Evolutionary conservation across 2,329 filamentous ascomycete species (phyloP).

Genomic region (Sporothrix pseudoabietina): DNA sequence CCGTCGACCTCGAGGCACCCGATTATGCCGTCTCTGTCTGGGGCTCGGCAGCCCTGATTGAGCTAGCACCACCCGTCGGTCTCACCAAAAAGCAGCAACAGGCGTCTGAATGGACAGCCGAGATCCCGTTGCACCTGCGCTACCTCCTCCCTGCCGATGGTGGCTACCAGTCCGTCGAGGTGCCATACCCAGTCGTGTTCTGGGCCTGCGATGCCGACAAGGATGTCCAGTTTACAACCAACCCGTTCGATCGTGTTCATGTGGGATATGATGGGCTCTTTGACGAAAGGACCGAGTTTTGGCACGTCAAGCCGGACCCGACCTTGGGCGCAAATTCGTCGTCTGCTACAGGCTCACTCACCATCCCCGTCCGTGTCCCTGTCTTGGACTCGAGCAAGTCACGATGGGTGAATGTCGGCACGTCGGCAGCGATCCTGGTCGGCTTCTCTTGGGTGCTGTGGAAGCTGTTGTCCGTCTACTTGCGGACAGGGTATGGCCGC

Average conservation of each 20-base stretch:
- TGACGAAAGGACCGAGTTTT: conserved; percentile 75
- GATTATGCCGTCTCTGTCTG: conserved; percentile 75
- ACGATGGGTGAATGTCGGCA: conserved; percentile 56
- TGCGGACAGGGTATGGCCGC: conserved; percentile 41
- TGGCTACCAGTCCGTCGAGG: conserved; percentile 57
- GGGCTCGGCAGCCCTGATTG: conserved; percentile 77
- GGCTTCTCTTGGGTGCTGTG: conserved; percentile 72
- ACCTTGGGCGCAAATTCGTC: background rate
- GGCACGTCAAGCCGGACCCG: conserved; percentile 67
- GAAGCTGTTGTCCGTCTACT: conserved; percentile 53
- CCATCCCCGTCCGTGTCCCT: conserved; percentile 63
- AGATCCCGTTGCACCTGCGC: conserved; percentile 81
- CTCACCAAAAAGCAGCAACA: conserved; percentile 37
- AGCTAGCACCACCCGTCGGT: conserved; percentile 57
- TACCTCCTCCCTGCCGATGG: conserved; percentile 68
- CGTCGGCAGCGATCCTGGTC: conserved; percentile 58
- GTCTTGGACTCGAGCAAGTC: conserved; percentile 61
- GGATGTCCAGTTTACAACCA: conserved; percentile 68
- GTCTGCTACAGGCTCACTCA: conserved; percentile 43
- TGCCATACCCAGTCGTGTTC: conserved; percentile 83
- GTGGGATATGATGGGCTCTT: conserved; percentile 87
- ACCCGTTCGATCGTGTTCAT: conserved; percentile 82
- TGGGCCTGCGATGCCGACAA: conserved; percentile 79
- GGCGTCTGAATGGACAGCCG: conserved; percentile 57
- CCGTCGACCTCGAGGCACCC: conserved; percentile 88